Percentiles rank a stretch among this genome's conserved stretches.
Evolutionary conservation across 2,329 filamentous ascomycete genomes (phyloP).

Genomic region (Calcarisporium arbuscula): DNA sequence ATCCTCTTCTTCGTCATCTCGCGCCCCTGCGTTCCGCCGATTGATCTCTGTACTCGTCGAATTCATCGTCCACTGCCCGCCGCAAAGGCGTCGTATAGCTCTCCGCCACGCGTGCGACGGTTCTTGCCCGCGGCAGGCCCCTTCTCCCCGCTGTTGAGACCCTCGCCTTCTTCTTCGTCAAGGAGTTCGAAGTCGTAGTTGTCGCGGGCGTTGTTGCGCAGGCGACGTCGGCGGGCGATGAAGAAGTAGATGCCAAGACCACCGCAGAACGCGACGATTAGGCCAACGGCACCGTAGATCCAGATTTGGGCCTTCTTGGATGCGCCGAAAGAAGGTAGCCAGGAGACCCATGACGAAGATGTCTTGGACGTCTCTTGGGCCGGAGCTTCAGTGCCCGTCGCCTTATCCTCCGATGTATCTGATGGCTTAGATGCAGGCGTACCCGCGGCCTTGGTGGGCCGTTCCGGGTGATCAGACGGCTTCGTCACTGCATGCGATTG

Average conservation of each 20-base stretch:
- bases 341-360: conserved; percentile 72
- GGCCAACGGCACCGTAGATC: conserved; percentile 82
- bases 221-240: conserved; percentile 68
- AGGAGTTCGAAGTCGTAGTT: conserved; percentile 94
- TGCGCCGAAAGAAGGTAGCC: conserved; percentile 85
- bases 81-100: conserved; percentile 96
- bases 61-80: conserved; percentile 62
- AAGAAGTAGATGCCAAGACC: conserved; percentile 78
- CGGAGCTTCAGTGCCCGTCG: conserved; percentile 23
- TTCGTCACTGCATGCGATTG: conserved; percentile 34
- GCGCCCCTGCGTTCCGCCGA: conserved; percentile 22
- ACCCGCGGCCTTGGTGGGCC: conserved; percentile 45
- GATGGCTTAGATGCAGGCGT: conserved; percentile 28
- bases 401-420: conserved; percentile 15
- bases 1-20: conserved; percentile 27
- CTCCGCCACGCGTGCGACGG: conserved; percentile 63
- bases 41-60: conserved; percentile 35
- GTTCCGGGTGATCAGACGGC: conserved; percentile 59
- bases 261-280: conserved; percentile 78
- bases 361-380: conserved; percentile 33
- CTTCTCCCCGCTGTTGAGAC: conserved; percentile 42
- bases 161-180: conserved; percentile 68
- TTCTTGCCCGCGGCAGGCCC: conserved; percentile 31
- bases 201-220: conserved; percentile 68
- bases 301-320: conserved; percentile 83